Conservation (phyloP, 2,329 filamentous ascomycete species). For the Cladophialophora yegresii region DNA sequence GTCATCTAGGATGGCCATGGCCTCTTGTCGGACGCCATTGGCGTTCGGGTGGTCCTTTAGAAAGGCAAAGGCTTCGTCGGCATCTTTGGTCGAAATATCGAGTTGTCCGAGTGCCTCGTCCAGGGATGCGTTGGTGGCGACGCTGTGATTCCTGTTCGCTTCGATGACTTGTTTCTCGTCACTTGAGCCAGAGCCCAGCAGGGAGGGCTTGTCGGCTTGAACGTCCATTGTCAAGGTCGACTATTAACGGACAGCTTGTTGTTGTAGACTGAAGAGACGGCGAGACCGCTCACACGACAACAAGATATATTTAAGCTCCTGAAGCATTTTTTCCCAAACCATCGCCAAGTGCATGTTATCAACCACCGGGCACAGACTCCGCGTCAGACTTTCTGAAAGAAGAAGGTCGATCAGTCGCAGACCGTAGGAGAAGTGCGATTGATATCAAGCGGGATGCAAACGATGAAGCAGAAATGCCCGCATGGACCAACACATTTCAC, state of each 20-base stretch:
- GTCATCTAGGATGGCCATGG: conserved; percentile 30
- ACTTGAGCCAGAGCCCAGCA: not conserved
- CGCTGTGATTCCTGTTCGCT: not conserved
- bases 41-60: conserved; percentile 31
- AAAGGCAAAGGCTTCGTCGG: conserved; percentile 33
- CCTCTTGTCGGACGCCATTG: conserved; percentile 28
- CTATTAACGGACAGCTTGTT: not conserved
- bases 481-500: not conserved
- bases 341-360: not conserved
- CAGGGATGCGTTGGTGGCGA: conserved; percentile 4
- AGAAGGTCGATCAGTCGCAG: conserved; percentile 3
- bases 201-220: conserved; percentile 6
- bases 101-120: conserved; percentile 27
- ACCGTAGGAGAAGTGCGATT: conserved; percentile 8
- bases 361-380: not conserved
- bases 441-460: not conserved
- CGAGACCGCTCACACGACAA: not conserved
- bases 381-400: not conserved
- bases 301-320: conserved; percentile 7
- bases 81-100: conserved; percentile 28
- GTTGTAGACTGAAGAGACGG: not conserved
- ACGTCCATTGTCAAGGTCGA: not conserved
- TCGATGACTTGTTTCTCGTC: not conserved
- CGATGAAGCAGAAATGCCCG: not conserved
- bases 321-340: not conserved